Evolutionary conservation across 2,329 filamentous ascomycete genomes (phyloP).

Genomic region (Cucurbitaria berberidis): DNA sequence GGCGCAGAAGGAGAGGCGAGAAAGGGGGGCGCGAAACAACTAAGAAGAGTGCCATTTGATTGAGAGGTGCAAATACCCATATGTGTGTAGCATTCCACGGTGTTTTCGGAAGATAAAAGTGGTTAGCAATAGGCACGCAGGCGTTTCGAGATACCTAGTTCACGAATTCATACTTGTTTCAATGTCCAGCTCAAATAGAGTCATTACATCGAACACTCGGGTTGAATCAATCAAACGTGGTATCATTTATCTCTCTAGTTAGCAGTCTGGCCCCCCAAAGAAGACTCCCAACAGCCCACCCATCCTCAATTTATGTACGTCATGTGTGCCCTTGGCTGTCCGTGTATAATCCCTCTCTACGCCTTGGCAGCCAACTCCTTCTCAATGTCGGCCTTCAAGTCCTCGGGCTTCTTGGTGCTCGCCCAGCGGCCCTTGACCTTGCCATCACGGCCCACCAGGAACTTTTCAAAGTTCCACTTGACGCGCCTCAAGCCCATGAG

Average conservation of each 20-base stretch:
- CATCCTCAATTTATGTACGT: too few species aligned
- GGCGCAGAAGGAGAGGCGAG: constrained; percentile 88
- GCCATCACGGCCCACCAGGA: constrained; percentile 84
- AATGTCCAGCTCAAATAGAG: too few species aligned
- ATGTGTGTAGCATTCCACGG: not conserved
- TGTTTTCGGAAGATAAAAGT: not conserved
- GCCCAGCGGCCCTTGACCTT: constrained; percentile 86
- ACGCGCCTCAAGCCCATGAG: constrained; percentile 86
- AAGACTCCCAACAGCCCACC: too few species aligned
- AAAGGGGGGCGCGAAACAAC: constrained; percentile 67
- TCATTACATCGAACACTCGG: too few species aligned
- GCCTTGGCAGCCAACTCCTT: constrained; percentile 64
- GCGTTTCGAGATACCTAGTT: not conserved
- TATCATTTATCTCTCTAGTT: too few species aligned
- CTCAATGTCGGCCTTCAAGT: constrained; percentile 75
- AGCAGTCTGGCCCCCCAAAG: too few species aligned
- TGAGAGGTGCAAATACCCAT: constrained; percentile 49
- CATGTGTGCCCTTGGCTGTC: too few species aligned
- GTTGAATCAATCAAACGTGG: too few species aligned
- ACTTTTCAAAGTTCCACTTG: constrained; percentile 99
- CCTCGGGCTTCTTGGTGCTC: constrained; percentile 84
- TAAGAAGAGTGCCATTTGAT: constrained; percentile 83
- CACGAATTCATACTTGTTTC: too few species aligned
- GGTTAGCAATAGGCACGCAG: not conserved
- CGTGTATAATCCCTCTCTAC: too few species aligned